Evolutionary conservation across 306 rosid genomes (phyloP), one percentile per base, ranked within the genome.

Genomic region (Fragaria vesca): DNA sequence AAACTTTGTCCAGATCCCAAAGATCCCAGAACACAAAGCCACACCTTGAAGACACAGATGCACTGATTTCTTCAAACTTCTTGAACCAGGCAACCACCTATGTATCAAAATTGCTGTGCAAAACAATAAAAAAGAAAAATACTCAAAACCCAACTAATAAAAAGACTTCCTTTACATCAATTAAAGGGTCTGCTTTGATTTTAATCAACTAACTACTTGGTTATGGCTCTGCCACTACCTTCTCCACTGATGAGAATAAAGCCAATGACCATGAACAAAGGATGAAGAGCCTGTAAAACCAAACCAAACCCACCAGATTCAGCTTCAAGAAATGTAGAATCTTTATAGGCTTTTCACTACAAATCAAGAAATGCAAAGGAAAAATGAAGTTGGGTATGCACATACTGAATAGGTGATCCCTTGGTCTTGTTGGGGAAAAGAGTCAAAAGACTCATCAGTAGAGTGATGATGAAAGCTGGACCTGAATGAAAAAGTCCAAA

Each of bases 1-100:
- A 67, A 95, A 95, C 40, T 60, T 92, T 5, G 97, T 95, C 97
- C 97, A 92, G 81, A 93, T 88, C 79, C 98, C 97, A 81, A 83
- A 85, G 2, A 93, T 70, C 66, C 96, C 98, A 81, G 71, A 95
- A 77, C 80, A 81, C 78, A 95, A 81, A 71, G 98, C 97, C 89
- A 90, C 79, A 28, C 96, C 96, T 87, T 91, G 98, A 78, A 95
- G 97, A 11, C 95, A 75, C 73, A 92, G 76, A 84, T 95, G 98
- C 75, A 89, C 93, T 12, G 79, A 85, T 86, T 95, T 92, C 96
- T 93, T 95, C 80, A 80, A 76, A 17, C 85, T 83, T 66, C 79
- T 88, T 28, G 98, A 89, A 12, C 97, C 97, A 72, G 93, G 96
- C 69, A 92, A 77, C 97, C 97, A 95, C 71, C 93, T 87, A 66